Conservation (phyloP, 169 alveolate species). For the Plasmodium falciparum region DNA sequence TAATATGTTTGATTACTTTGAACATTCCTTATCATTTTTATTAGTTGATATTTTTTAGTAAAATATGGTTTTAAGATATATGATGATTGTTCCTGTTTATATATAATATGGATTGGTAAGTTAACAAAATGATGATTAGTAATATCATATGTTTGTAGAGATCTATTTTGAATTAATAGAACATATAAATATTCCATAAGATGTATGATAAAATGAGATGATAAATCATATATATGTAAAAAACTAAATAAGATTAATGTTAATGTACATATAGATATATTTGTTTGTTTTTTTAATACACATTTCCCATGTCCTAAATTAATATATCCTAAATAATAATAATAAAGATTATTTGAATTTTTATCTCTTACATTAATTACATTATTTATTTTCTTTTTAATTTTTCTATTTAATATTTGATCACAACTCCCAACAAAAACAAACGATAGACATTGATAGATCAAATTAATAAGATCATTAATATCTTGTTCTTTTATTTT, state of each 20-base stretch:
- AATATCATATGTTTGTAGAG: constrained; percentile 43
- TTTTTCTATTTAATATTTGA: constrained; percentile 54
- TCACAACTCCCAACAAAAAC: constrained; percentile 75
- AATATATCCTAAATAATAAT: constrained; percentile 75
- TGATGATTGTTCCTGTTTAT: constrained; percentile 31
- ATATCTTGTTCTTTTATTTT: constrained; percentile 65
- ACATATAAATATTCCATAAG: constrained; percentile 65
- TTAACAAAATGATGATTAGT: constrained; percentile 41
- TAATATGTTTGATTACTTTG: neutral
- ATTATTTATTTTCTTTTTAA: constrained; percentile 62
- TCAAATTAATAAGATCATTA: constrained; percentile 42
- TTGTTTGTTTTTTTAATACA: constrained; percentile 56
- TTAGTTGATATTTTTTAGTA: neutral
- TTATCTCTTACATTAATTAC: constrained; percentile 40
- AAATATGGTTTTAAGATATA: constrained; percentile 10
- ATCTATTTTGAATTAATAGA: constrained; percentile 41
- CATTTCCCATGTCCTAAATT: constrained; percentile 75
- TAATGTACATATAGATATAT: constrained; percentile 44
- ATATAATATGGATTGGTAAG: constrained; percentile 59
- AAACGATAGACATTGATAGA: constrained; percentile 66
- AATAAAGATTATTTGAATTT: constrained; percentile 61
- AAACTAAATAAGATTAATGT: constrained; percentile 55
- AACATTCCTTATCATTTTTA: neutral
- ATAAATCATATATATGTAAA: constrained; percentile 64
- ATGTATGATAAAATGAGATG: constrained; percentile 54